phyloP scores from a whole-genome alignment of 768 basidiomycete species.

The Pulveroboletus sp. region DNA sequence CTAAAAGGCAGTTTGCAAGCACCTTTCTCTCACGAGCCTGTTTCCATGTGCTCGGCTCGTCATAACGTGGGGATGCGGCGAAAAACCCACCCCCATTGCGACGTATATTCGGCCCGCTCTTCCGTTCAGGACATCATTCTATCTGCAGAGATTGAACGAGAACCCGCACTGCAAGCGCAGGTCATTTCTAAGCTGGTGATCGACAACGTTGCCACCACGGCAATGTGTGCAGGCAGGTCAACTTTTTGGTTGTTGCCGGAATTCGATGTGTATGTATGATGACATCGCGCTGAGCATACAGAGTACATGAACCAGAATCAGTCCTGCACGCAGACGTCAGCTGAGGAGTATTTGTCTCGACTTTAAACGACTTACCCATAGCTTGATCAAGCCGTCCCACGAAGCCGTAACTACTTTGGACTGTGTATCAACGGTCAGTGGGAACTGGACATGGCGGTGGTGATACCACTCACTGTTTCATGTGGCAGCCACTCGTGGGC shows the following conservation, averaged over 20 bases:
- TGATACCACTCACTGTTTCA: slow-evolving; percentile 69
- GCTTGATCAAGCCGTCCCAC: slow-evolving; percentile 97
- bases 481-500: slow-evolving; percentile 98
- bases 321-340: slow-evolving; percentile 25
- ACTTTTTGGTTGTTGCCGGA: neutral
- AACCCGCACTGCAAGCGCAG: neutral
- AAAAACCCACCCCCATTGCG: neutral
- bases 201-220: neutral
- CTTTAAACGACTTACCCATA: slow-evolving; percentile 70
- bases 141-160: neutral
- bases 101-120: neutral
- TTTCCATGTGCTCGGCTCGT: neutral
- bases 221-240: neutral
- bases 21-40: slow-evolving; percentile 6
- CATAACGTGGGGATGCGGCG: slow-evolving; percentile 1
- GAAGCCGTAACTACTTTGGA: slow-evolving; percentile 96
- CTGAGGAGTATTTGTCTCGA: neutral
- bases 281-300: slow-evolving; percentile 11
- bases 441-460: neutral
- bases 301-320: slow-evolving; percentile 15
- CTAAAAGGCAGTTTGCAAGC: neutral
- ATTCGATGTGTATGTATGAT: neutral
- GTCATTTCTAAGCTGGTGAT: slow-evolving; percentile 4
- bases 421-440: slow-evolving; percentile 40
- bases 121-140: neutral